Evolutionary conservation across 768 basidiomycete genomes (phyloP), one percentile per base, ranked within the genome.

Genomic region (Clavulina sp.): DNA sequence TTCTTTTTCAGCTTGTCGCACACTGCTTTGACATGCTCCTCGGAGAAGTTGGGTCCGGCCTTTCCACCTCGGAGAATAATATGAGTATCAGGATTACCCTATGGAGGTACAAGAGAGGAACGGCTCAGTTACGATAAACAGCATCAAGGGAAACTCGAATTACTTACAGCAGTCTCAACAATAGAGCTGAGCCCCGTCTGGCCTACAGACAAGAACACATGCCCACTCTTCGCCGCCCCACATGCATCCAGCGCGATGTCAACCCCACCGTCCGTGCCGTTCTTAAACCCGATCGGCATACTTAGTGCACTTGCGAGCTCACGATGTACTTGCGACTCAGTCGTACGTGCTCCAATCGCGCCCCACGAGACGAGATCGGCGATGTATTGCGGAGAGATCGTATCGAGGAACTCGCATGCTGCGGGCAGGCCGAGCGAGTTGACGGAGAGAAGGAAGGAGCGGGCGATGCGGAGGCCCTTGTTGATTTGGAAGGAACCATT

Each of bases 271-370:
- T 97, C 95, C 1, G 93, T 97, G 7, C 86, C 86, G 60, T 99
- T 99, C 69, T 99, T 99, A 78, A 99, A 97, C 5, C 95, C 95
- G 3, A 91, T 88, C 2, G 86, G 84, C 84, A 93, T 89, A 16
- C 84, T 87, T n/a, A 93, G 70, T 1, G 80, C 85, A 4, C 80
- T 84, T 6, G 78, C 77, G 16, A 93, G 72, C 65, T 93, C 89
- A 43, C 89, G 80, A 62, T 93, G 89, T 16, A 93, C 86, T 63
- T 93, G 65, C 3, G 84, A 87, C 64, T 93, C 89, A 0, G 91
- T 92, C 9, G 89, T 91, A 13, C 87, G 75, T 9, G 86, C 87
- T 32, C 85, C 95, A 57, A 99, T 97, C 2, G 93, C 93, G 47
- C 92, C 93, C 91, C 93, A 96, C 6, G 85, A 79, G 53, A 83